phyloP scores from a whole-genome alignment of 371 early-diverging fungal genomes.

The Mucor indicus region DNA sequence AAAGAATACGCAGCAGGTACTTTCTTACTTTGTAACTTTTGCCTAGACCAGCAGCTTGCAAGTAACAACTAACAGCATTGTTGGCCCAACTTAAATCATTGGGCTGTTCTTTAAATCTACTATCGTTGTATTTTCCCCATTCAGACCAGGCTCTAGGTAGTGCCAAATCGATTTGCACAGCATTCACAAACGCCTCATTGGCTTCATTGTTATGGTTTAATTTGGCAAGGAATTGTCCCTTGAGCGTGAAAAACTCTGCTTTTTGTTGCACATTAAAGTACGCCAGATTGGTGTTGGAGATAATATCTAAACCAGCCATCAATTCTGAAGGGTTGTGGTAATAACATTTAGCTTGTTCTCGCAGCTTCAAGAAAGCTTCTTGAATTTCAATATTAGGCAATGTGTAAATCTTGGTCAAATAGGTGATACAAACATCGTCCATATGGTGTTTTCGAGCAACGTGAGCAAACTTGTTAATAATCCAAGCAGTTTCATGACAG shows the following conservation, averaged over 20 bases:
- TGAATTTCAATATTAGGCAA: constrained; percentile 99
- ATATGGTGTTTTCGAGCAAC: constrained; percentile 95
- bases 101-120: constrained; percentile 80
- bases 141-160: constrained; percentile 96
- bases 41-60: constrained; percentile 92
- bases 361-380: constrained; percentile 96
- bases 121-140: constrained; percentile 96
- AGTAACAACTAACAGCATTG: constrained; percentile 94
- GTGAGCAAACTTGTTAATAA: constrained; percentile 98
- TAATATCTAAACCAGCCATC: constrained; percentile 95
- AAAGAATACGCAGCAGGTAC: constrained; percentile 90
- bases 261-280: constrained; percentile 93
- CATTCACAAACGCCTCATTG: constrained; percentile 87
- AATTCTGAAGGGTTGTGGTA: constrained; percentile 81
- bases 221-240: constrained; percentile 91
- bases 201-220: constrained; percentile 89
- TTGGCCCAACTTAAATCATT: constrained; percentile 80
- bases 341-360: constrained; percentile 98
- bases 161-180: constrained; percentile 88
- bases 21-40: constrained; percentile 88
- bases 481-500: constrained; percentile 99
- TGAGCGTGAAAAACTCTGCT: constrained; percentile 96
- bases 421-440: constrained; percentile 90
- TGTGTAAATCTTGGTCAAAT: constrained; percentile 95
- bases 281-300: constrained; percentile 97